Evolutionary conservation across 805 yeast genomes (phyloP).

Genomic region (Ogataea methylovora): DNA sequence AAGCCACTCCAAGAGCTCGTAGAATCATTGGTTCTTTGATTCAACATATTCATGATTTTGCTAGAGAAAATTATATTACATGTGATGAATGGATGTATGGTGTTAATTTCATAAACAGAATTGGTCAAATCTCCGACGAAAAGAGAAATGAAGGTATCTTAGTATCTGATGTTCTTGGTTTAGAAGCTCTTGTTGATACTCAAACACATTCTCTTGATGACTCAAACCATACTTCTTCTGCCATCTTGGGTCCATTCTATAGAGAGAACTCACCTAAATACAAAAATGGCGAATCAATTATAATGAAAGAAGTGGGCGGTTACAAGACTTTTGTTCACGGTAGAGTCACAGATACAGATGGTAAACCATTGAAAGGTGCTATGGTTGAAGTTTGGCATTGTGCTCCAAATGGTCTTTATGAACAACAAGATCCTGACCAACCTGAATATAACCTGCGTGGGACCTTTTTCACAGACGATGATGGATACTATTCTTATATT

Average conservation of each 20-base stretch:
- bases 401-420: conserved; percentile 29
- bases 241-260: conserved; percentile 30
- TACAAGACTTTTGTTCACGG: conserved; percentile 20
- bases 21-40: too few relatives aligned
- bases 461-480: conserved; percentile 19
- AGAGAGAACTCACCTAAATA: conserved; percentile 23
- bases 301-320: conserved; percentile 27
- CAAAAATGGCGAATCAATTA: conserved; percentile 24
- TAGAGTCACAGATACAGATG: conserved; percentile 19
- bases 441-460: conserved; percentile 28
- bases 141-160: too few relatives aligned
- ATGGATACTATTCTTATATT: conserved; percentile 23
- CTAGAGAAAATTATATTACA: too few relatives aligned
- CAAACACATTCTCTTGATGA: too few relatives aligned
- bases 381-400: conserved; percentile 30
- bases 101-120: too few relatives aligned
- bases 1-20: too few relatives aligned
- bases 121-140: too few relatives aligned
- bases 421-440: conserved; percentile 29
- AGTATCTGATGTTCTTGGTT: too few relatives aligned
- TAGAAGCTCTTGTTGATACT: too few relatives aligned
- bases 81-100: too few relatives aligned
- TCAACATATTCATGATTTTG: too few relatives aligned
- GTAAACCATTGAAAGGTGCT: conserved; percentile 23
- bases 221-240: too few relatives aligned